Conservation (phyloP, 192 early-diverging fungal genomes). For the Podochytrium sp. region DNA sequence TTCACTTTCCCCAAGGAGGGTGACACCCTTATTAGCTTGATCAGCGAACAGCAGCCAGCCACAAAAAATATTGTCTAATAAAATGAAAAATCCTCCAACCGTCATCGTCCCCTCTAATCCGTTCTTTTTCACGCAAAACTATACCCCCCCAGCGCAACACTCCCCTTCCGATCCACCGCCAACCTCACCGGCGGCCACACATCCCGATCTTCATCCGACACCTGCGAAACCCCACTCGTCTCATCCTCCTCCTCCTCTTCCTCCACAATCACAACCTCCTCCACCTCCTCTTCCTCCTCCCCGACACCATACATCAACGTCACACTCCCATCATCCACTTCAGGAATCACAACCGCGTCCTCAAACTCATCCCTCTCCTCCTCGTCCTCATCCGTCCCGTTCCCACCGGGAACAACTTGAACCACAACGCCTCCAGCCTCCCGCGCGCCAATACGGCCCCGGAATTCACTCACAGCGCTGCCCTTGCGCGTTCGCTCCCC, state of each 20-base stretch:
- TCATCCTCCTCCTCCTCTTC: not conserved
- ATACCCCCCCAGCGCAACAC: slow-evolving; percentile 13
- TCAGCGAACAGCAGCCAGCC: too few species aligned
- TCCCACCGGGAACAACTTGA: not conserved
- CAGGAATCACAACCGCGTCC: not conserved
- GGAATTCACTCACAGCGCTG: not conserved
- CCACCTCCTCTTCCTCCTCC: not conserved
- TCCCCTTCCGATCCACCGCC: not conserved
- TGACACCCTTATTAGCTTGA: too few species aligned
- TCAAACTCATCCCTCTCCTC: not conserved
- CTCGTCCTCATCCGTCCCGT: not conserved
- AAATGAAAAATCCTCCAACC: not conserved
- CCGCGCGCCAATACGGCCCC: not conserved
- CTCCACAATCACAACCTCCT: slow-evolving; percentile 4
- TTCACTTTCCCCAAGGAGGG: too few species aligned
- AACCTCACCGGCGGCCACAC: slow-evolving; percentile 10
- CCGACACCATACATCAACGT: too few species aligned
- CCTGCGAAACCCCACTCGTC: not conserved
- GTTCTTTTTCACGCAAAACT: not conserved
- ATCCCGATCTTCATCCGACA: not conserved
- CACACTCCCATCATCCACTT: too few species aligned
- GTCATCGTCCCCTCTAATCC: too few species aligned
- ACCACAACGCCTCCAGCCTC: not conserved
- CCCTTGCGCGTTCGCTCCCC: not conserved
- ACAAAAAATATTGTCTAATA: not conserved